Evolutionary conservation across 2,329 filamentous ascomycete genomes (phyloP).

Genomic region (Rhynchosporium agropyri): DNA sequence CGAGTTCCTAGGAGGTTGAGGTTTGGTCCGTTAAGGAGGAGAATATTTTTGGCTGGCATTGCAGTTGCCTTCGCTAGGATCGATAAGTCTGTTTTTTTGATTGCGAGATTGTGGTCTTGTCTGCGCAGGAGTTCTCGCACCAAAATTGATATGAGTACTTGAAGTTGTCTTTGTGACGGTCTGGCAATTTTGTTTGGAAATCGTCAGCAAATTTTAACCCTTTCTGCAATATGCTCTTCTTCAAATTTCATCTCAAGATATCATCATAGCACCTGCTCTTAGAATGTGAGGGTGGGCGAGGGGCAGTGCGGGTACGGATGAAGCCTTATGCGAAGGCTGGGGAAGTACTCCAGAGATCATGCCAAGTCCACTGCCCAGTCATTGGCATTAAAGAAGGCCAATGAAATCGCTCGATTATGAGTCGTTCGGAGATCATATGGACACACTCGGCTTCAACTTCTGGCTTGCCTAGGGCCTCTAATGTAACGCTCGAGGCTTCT

Average conservation of each 20-base stretch:
- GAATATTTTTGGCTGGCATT: constrained; percentile 53
- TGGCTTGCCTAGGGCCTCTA: no score
- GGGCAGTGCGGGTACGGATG: constrained; percentile 15
- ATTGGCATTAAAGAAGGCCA: background rate
- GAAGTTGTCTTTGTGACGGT: no score
- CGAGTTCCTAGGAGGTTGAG: constrained; percentile 78
- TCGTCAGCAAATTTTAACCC: no score
- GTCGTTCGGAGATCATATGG: no score
- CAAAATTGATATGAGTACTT: no score
- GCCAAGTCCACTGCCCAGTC: background rate
- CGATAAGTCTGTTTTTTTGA: background rate
- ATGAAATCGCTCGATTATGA: no score
- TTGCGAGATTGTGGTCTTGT: background rate
- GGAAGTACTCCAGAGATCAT: background rate
- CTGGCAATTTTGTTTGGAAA: no score
- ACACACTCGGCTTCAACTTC: no score
- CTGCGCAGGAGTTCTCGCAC: background rate
- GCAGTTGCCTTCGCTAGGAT: constrained; percentile 10
- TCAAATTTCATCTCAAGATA: background rate
- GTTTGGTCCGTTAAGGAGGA: constrained; percentile 81
- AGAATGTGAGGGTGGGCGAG: background rate
- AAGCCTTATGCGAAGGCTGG: constrained; percentile 16
- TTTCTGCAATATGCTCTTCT: background rate
- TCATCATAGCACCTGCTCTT: background rate
- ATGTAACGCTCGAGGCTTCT: no score